Evolutionary conservation across 495 filamentous ascomycete species (phyloP).

Genomic region (Polyplosphaeria fusca): DNA sequence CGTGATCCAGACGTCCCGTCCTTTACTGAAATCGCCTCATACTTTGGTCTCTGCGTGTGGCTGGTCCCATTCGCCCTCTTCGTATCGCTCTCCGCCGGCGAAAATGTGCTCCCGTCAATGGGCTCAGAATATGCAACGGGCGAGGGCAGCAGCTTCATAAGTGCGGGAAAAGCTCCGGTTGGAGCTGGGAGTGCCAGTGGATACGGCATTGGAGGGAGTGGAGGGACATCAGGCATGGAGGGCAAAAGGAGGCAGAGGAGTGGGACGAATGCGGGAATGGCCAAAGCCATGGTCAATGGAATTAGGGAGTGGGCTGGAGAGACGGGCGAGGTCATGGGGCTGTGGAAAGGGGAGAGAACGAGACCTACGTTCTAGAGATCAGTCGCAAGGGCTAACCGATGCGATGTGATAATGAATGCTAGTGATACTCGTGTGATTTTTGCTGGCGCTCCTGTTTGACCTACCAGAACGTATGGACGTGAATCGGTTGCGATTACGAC

Average conservation of each 20-base stretch:
- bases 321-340: constrained; percentile 67
- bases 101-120: constrained; percentile 92
- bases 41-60: constrained; percentile 96
- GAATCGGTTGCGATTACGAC: too few relatives aligned
- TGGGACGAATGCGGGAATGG: constrained; percentile 69
- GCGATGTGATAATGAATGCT: too few relatives aligned
- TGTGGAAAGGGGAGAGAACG: constrained; percentile 57
- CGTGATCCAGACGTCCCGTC: constrained; percentile 54
- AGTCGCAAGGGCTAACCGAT: too few relatives aligned
- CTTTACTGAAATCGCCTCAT: constrained; percentile 93
- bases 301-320: constrained; percentile 70
- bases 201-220: neutral
- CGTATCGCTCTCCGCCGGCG: constrained; percentile 84
- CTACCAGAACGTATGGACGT: too few relatives aligned
- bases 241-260: constrained; percentile 31
- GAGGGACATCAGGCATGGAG: neutral
- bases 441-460: too few relatives aligned
- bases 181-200: neutral
- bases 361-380: constrained; percentile 31
- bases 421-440: too few relatives aligned
- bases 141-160: constrained; percentile 46
- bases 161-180: constrained; percentile 39
- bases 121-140: constrained; percentile 64
- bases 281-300: constrained; percentile 81
- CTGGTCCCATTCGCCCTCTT: constrained; percentile 93